Percentiles rank a stretch among this genome's conserved stretches.
Conservation (phyloP, 2,329 filamentous ascomycete genomes). For the Rugonectria rugulosa region DNA sequence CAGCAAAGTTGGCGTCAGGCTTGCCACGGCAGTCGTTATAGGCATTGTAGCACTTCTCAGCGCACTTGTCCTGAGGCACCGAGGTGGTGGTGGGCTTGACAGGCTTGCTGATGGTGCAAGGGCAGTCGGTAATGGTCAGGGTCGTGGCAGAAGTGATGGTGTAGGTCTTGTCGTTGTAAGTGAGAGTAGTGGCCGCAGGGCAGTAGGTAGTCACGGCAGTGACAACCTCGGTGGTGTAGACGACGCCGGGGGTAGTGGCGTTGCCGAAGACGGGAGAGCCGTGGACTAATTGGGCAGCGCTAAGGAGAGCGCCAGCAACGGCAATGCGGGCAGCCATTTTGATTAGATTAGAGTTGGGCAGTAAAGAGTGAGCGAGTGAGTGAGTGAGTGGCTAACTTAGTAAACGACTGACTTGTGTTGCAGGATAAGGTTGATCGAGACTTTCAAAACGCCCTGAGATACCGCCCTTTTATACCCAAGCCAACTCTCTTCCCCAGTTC, state of each 20-base stretch:
- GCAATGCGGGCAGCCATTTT: slow-evolving; percentile 31
- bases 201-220: slow-evolving; percentile 73
- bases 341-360: slow-evolving; percentile 5
- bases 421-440: not conserved
- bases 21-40: slow-evolving; percentile 29
- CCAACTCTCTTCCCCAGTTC: not conserved
- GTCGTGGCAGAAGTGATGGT: slow-evolving; percentile 34
- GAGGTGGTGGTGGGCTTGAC: slow-evolving; percentile 21
- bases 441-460: not conserved
- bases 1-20: slow-evolving; percentile 30
- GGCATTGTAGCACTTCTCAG: slow-evolving; percentile 22
- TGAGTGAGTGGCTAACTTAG: not conserved
- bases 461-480: not conserved
- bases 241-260: slow-evolving; percentile 40
- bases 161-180: slow-evolving; percentile 68
- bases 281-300: slow-evolving; percentile 17
- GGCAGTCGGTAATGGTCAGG: not conserved
- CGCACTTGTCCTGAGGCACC: slow-evolving; percentile 26
- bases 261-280: slow-evolving; percentile 28
- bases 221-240: slow-evolving; percentile 68
- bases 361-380: not conserved
- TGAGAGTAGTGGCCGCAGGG: slow-evolving; percentile 66
- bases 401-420: not conserved
- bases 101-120: slow-evolving; percentile 51
- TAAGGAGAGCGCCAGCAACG: slow-evolving; percentile 25